Conservation (phyloP, 164 flowering plant species). For the Aristolochia fimbriata region DNA sequence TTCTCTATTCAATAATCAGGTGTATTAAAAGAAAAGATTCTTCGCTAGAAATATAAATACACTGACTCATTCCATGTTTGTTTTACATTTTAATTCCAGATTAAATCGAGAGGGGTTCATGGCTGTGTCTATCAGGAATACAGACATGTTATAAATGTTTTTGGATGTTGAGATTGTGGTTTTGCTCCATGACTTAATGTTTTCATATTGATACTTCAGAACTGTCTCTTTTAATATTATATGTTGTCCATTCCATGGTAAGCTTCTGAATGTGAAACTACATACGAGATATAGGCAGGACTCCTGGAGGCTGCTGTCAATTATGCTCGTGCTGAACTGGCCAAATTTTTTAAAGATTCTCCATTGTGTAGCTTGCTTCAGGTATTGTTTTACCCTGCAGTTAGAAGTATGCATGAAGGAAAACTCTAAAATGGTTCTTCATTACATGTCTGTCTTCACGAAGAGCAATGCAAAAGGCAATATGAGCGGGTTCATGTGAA, state of each 20-base stretch:
- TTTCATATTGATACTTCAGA: not conserved
- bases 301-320: slow-evolving; percentile 67
- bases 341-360: slow-evolving; percentile 36
- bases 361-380: slow-evolving; percentile 42
- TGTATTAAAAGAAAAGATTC: too few species aligned
- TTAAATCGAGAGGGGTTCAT: not conserved
- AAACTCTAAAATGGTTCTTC: too few species aligned
- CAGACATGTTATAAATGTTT: not conserved
- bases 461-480: not conserved
- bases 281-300: slow-evolving; percentile 32
- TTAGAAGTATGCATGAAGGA: not conserved
- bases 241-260: not conserved
- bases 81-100: too few species aligned
- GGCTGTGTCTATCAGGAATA: not conserved
- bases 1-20: too few species aligned
- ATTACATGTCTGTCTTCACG: not conserved
- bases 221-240: not conserved
- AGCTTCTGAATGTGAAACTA: not conserved
- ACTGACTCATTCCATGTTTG: too few species aligned
- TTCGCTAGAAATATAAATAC: too few species aligned
- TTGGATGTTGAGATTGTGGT: not conserved
- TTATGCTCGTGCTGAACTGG: slow-evolving; percentile 63
- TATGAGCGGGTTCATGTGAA: not conserved
- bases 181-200: not conserved
- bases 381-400: slow-evolving; percentile 31